These are phyloP conservation scores for Nymphaea colorata DNA, from an alignment of 164 flowering plant genomes.

Conservation along the genomic window DNA sequence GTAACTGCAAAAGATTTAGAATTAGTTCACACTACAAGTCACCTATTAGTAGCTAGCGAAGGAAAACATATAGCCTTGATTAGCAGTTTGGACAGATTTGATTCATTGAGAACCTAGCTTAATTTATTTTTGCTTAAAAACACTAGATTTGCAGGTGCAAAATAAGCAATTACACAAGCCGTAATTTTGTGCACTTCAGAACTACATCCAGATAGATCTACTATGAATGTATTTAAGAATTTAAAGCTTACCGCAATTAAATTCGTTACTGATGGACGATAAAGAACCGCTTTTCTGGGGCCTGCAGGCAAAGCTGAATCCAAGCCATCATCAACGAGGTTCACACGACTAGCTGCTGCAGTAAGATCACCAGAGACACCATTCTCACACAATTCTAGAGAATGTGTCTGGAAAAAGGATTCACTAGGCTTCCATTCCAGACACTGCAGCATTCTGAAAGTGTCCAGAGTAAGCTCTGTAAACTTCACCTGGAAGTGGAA, in stretches of 20 bases:
- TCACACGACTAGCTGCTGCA: slow-evolving; percentile 71
- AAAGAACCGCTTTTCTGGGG: slow-evolving; percentile 79
- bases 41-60: no score
- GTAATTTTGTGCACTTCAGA: no score
- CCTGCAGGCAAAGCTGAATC: slow-evolving; percentile 85
- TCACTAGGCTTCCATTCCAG: slow-evolving; percentile 98
- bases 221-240: no score
- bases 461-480: slow-evolving; percentile 85
- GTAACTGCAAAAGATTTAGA: no score
- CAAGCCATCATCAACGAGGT: slow-evolving; percentile 62
- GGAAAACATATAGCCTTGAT: no score
- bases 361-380: slow-evolving; percentile 53
- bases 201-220: no score
- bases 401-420: slow-evolving; percentile 54
- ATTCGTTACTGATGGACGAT: slow-evolving; percentile 79
- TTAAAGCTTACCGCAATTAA: slow-evolving; percentile 60
- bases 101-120: no score
- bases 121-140: no score
- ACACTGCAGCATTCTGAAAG: slow-evolving; percentile 91
- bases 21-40: no score
- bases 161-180: no score
- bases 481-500: slow-evolving; percentile 66
- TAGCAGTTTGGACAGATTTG: no score
- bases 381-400: slow-evolving; percentile 43
- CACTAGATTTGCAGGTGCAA: no score